A percentile compares a stretch with the other conserved stretches of the same genome.
These are phyloP conservation scores for Sarocladiaceae sp. DNA, from an alignment of 2,329 filamentous ascomycete genomes.

Conservation along the genomic window DNA sequence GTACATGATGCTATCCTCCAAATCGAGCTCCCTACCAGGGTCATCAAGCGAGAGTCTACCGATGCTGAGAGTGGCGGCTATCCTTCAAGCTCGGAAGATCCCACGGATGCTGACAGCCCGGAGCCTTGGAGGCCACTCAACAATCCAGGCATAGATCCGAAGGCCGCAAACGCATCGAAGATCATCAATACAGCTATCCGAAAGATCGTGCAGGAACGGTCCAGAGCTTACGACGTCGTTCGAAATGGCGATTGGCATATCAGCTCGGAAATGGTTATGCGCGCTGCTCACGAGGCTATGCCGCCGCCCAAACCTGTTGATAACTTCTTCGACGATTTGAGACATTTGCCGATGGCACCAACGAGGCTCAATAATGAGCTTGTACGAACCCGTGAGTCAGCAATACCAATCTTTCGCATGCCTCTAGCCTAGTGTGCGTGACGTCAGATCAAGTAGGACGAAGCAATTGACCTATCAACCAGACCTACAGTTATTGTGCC, in stretches of 20 bases:
- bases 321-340: constrained; percentile 25
- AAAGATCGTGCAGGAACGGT: not conserved
- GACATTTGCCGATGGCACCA: constrained; percentile 35
- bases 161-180: not conserved
- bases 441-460: too few species aligned
- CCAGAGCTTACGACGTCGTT: too few species aligned
- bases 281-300: not conserved
- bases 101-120: not conserved
- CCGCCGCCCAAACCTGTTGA: constrained; percentile 9
- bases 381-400: constrained; percentile 40
- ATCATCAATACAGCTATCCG: not conserved
- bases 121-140: not conserved
- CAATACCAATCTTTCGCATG: not conserved
- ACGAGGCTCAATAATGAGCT: constrained; percentile 42
- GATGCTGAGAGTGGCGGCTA: not conserved
- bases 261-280: not conserved
- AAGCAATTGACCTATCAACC: too few species aligned
- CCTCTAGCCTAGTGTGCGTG: too few species aligned
- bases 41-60: not conserved
- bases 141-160: not conserved
- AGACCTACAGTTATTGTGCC: constrained; percentile 46
- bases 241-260: not conserved
- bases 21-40: constrained; percentile 20
- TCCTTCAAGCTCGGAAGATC: not conserved
- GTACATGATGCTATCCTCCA: constrained; percentile 29